Base-by-base conservation (phyloP, 345 rosid genomes). In the Eucalyptus sp. region DNA sequence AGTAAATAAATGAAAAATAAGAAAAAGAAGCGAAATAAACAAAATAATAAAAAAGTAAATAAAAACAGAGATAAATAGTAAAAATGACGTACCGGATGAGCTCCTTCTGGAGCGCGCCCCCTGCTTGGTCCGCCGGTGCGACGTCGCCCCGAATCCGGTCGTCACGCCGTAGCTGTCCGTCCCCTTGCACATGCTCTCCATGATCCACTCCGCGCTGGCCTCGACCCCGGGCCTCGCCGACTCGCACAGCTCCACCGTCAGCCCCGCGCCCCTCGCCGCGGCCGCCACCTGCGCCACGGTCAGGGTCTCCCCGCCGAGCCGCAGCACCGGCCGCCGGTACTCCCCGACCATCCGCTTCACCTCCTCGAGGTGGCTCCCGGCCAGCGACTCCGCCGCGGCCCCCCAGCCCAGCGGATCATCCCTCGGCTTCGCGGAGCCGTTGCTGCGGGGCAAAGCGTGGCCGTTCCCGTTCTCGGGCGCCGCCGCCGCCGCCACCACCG, bases 361-460 rank as follows among this genome's bases (percentile, higher is more conserved):
- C 85, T 97, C 99, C 14, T 96, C 98, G 13, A 97, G 93, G 92
- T 97, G 98, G 90, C 98, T 97, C 4, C 99, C 98, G 89, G 91
- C 94, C 91, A 97, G 79, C 81, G 96, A 93, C 91, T 96, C 96
- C 7, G 98, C 97, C 4, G 97, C 96, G 16, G 86, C 79, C 14
- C 92, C 94, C 98, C 99, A 97, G 89, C 91, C 92, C 90, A 97
- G 90, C 2, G 98, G 99, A 91, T 97, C 98, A 91, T 94, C 97
- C 84, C 46, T 43, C 46, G 27, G 60, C 62, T 37, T 16, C 87
- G 76, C 31, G 62, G 49, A 92, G 89, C 81, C 89, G 89, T 29
- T 29, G 33, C 33, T 0, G 66, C 31, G 10, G 66, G 66, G n/a
- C 66, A 25, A 11, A 2, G 89, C 87, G 58, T 93, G 88, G 66